Conservation (phyloP, 129 eudicot genomes). For the Calendula officinalis region DNA sequence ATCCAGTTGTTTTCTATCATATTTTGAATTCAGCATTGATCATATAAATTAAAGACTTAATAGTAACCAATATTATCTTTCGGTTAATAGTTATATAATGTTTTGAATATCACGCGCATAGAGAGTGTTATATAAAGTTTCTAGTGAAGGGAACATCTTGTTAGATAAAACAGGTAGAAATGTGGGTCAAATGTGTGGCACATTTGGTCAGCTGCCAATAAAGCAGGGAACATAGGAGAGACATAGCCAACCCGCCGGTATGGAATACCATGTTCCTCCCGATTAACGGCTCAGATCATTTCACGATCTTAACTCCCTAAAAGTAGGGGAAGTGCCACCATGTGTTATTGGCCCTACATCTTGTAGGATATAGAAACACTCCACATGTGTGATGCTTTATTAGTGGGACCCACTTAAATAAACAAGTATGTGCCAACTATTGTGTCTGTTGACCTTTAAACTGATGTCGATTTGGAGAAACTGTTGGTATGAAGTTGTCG, state of each 20-base stretch:
- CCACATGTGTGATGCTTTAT: conserved; percentile 10
- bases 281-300: conserved; percentile 16
- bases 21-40: too few species aligned
- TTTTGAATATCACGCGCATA: conserved; percentile 6
- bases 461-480: too few species aligned
- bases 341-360: conserved; percentile 14
- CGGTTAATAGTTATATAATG: not conserved
- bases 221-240: conserved; percentile 23
- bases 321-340: conserved; percentile 8
- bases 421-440: too few species aligned
- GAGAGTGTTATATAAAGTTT: not conserved
- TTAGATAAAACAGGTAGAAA: conserved; percentile 25
- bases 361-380: conserved; percentile 14
- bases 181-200: conserved; percentile 23
- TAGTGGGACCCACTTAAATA: too few species aligned
- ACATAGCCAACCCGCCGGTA: conserved; percentile 24
- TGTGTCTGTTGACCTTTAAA: too few species aligned
- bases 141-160: conserved; percentile 9
- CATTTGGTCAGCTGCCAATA: conserved; percentile 14
- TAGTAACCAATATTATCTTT: too few species aligned
- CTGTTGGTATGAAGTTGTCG: too few species aligned
- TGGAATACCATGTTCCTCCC: conserved; percentile 25
- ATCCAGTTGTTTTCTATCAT: too few species aligned
- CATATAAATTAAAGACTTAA: too few species aligned
- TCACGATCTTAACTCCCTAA: conserved; percentile 6